A percentile compares a stretch with the other conserved stretches of the same genome.
Conservation (phyloP, 441 rosid species). For the Populus hybrid region DNA sequence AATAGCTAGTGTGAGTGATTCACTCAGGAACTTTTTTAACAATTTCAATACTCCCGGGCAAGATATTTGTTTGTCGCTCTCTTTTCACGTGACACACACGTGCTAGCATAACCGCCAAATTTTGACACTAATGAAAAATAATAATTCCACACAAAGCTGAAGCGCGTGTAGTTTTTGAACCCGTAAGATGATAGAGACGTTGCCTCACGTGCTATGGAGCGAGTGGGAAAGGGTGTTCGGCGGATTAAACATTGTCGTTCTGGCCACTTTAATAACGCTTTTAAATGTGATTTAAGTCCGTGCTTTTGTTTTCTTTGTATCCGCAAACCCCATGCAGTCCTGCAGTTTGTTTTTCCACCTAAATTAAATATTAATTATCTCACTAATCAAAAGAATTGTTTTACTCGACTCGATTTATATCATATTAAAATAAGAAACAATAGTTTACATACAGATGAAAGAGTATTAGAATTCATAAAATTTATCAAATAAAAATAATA, state of each 20-base stretch:
- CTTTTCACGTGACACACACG: slow-evolving; percentile 25
- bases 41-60: neutral
- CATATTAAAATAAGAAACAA: too few species aligned
- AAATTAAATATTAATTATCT: neutral
- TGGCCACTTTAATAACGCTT: neutral
- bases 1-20: too few species aligned
- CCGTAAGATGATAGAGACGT: neutral
- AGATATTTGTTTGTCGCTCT: slow-evolving; percentile 23
- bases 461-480: too few species aligned
- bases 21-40: neutral
- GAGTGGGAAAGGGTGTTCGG: neutral
- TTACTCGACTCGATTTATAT: too few species aligned
- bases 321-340: neutral
- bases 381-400: neutral
- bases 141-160: neutral
- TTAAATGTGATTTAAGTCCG: neutral
- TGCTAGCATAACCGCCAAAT: neutral
- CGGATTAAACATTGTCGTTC: neutral
- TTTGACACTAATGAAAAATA: neutral
- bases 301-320: neutral
- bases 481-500: too few species aligned
- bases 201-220: neutral
- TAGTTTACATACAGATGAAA: too few species aligned
- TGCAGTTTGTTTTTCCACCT: neutral
- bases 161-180: neutral